phyloP scores from a whole-genome alignment of 2,329 filamentous ascomycete species.

The Aureobasidium musti region DNA sequence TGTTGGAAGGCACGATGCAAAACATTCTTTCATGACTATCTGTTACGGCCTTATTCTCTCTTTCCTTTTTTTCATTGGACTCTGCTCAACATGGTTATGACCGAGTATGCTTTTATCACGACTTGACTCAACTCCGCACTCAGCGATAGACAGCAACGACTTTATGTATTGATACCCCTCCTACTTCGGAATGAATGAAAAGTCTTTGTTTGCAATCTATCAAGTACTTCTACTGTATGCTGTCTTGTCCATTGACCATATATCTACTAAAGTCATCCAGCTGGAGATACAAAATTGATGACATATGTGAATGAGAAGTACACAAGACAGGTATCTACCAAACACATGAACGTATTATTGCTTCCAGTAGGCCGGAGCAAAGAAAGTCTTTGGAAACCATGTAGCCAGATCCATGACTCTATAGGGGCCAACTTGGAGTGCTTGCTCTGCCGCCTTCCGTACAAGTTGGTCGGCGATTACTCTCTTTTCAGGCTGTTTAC shows the following conservation, averaged over 20 bases:
- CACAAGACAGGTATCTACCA: too few species aligned
- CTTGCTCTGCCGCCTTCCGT: too few species aligned
- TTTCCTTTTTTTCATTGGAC: background rate
- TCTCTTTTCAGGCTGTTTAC: conserved; percentile 36
- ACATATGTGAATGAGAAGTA: too few species aligned
- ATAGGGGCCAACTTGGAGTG: too few species aligned
- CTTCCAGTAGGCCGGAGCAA: too few species aligned
- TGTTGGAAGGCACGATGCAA: background rate
- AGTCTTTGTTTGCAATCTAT: conserved; percentile 9
- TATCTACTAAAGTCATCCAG: too few species aligned
- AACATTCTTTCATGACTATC: conserved; percentile 1
- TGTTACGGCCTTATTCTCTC: background rate
- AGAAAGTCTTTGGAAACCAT: too few species aligned
- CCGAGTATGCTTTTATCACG: conserved; percentile 1
- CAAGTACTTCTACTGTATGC: background rate
- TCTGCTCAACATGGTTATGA: background rate
- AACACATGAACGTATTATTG: too few species aligned
- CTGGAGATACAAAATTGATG: too few species aligned
- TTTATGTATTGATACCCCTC: conserved; percentile 16
- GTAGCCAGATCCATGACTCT: too few species aligned
- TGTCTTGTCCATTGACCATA: background rate
- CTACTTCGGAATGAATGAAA: background rate
- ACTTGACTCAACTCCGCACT: background rate
- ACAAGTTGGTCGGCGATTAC: too few species aligned
- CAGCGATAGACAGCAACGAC: conserved; percentile 6